Evolutionary conservation across 2,329 filamentous ascomycete species (phyloP), one percentile per base, ranked within the genome.

Genomic region (Ophiocordyceps australis): DNA sequence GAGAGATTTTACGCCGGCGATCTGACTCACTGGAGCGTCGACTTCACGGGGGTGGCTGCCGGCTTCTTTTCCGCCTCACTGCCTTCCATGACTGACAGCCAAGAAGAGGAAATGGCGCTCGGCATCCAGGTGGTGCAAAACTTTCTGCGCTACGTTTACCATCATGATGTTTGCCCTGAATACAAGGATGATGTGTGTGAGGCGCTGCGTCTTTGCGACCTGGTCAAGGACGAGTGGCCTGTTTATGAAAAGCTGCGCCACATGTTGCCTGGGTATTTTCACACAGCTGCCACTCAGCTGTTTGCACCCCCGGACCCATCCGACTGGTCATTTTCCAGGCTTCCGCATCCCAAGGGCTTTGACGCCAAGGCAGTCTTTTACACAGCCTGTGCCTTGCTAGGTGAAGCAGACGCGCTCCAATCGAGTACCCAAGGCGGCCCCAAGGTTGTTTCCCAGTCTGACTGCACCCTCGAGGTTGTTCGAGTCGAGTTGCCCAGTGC

Each of bases 101-200:
- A 71, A 9, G 57, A 51, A 11, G 43, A 52, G 0, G 49, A 61
- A 9, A 60, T 83, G 32, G 51, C 62, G n/a, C 27, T 29, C 4
- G 71, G 70, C 4, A 68, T 74, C 13, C 61, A 65, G 18, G 67
- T 91, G 1, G 59, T 94, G 21, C 67, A 70, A 31, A 92, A 89
- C 42, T 95, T 95, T 43, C 67, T 93, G 34, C 79, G 81, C 35
- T 98, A 94, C 37, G 58, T 95, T 1, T 58, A 85, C 8, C 67
- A 77, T 32, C 85, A 95, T 41, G 66, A 78, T 20, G 86, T 91
- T 11, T 93, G 83, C 40, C 75, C 78, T 0, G 89, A 95, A 45
- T 78, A 85, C 42, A 57, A 50, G 0, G 54, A 62, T 1, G 66
- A 86, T 34, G 59, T 95, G 30, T 50, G 65, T 11, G 54, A 60